Evolutionary conservation across 2,329 filamentous ascomycete genomes (phyloP), one percentile per base, ranked within the genome.

Genomic region (Cordyceps cicadae): DNA sequence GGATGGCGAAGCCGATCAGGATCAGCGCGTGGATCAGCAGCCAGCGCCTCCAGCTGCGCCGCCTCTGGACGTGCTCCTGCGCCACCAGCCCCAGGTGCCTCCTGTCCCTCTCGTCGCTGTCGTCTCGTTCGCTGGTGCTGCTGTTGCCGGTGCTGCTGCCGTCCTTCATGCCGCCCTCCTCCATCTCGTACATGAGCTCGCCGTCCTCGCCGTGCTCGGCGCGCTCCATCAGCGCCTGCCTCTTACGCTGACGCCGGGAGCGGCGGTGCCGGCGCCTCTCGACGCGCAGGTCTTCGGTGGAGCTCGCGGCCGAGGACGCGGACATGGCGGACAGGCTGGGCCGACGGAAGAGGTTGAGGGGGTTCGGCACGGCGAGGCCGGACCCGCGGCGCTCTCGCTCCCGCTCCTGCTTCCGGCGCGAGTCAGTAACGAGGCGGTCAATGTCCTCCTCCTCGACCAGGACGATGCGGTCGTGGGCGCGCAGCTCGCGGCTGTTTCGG

Each of bases 121-220:
- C 76, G 64, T 86, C 77, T 64, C 84, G 76, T 67, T 87, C 76
- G 77, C 81, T 85, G 72, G 82, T 86, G 77, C 81, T 85, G 72
- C 82, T 86, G 0, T 82, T 80, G 41, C 83, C 84, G 0, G 84
- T 86, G 6, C 77, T 79, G 70, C 82, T 89, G 59, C 87, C 86
- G 53, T 87, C 85, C 63, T 81, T 85, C 68, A 88, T 81, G 2
- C 80, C 83, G 1, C 91, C 90, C 70, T 92, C 88, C 73, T 97
- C 92, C 88, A 93, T 90, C 75, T 94, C 89, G 71, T 90, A 92
- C 87, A 96, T 90, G 68, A 95, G 77, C 71, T 87, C 84, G 43
- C 87, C 87, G 65, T 90, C 85, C 69, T 90, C 88, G 60, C 86
- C 86, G 63, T 85, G 72, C 29, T 77, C 77, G 4, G 83, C 83